These are phyloP conservation scores for Stromatinia cepivora DNA, from an alignment of 2,329 filamentous ascomycete species.

Conservation along the genomic window DNA sequence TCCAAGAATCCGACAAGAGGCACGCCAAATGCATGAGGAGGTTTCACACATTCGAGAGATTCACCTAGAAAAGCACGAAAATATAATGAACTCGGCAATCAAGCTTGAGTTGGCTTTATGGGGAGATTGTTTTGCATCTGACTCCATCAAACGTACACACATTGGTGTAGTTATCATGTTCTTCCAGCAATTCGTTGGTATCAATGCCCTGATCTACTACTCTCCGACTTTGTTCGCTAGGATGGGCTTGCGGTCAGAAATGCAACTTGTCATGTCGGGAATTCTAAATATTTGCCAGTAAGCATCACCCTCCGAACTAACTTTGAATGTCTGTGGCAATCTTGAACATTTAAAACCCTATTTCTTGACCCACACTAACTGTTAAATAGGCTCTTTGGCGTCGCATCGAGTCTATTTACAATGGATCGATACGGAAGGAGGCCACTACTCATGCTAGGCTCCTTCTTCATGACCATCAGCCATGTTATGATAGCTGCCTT, in stretches of 20 bases:
- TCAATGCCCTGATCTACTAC: constrained; percentile 53
- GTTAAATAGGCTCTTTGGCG: constrained; percentile 43
- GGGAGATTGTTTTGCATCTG: constrained; percentile 51
- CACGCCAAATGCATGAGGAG: constrained; percentile 49
- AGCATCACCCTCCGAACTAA: background rate
- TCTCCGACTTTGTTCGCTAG: constrained; percentile 31
- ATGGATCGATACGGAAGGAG: constrained; percentile 51
- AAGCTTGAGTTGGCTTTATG: constrained; percentile 51
- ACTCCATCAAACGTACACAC: constrained; percentile 51
- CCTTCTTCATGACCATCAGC: constrained; percentile 47
- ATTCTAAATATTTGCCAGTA: constrained; percentile 45
- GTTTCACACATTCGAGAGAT: constrained; percentile 41
- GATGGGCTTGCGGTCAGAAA: constrained; percentile 39
- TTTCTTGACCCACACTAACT: background rate
- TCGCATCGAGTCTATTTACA: constrained; percentile 49
- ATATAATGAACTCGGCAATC: constrained; percentile 34
- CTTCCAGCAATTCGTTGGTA: constrained; percentile 57
- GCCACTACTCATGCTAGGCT: constrained; percentile 47
- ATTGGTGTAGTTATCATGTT: constrained; percentile 55
- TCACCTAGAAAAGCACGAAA: constrained; percentile 44
- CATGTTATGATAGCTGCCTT: constrained; percentile 55
- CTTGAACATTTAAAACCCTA: background rate
- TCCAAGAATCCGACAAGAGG: constrained; percentile 52
- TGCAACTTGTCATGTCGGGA: constrained; percentile 55
- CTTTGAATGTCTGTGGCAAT: background rate